A percentile compares a stretch with the other conserved stretches of the same genome.
phyloP scores from a whole-genome alignment of 1,284 basidiomycete species.

The Hortiboletus rubellus region DNA sequence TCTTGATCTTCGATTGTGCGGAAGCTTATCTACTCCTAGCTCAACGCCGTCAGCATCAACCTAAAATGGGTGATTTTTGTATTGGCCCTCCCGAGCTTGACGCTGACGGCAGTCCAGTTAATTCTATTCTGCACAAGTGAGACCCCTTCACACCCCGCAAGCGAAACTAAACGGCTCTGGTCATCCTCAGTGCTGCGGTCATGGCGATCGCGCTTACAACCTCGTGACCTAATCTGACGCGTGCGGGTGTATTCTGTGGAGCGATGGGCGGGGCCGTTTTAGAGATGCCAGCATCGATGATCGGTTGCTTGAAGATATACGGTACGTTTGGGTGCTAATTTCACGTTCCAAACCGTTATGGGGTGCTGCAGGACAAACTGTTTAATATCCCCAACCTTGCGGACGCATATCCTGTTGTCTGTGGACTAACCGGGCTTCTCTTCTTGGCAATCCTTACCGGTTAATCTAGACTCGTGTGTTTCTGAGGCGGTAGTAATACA shows the following conservation, averaged over 20 bases:
- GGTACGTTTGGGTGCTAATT: conserved; percentile 28
- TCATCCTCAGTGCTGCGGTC: conserved; percentile 48
- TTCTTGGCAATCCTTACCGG: conserved; percentile 45
- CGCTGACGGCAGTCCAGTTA: conserved; percentile 11
- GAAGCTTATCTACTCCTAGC: conserved; percentile 29
- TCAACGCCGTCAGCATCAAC: conserved; percentile 46
- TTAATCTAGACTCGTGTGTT: not conserved
- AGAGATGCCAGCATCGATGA: conserved; percentile 53
- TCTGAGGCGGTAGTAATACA: conserved; percentile 15
- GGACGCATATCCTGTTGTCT: conserved; percentile 49
- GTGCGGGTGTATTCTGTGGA: conserved; percentile 43
- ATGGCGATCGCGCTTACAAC: conserved; percentile 50
- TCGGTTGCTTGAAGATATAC: conserved; percentile 52
- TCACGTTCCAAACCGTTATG: not conserved
- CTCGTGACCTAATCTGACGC: conserved; percentile 48
- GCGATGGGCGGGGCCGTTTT: conserved; percentile 44
- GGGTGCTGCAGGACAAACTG: conserved; percentile 37
- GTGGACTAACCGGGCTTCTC: conserved; percentile 45
- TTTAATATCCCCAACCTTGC: conserved; percentile 44
- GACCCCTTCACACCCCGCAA: conserved; percentile 9
- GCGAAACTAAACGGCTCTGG: conserved; percentile 25
- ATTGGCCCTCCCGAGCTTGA: not conserved
- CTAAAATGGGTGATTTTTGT: conserved; percentile 42
- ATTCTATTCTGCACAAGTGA: conserved; percentile 45
- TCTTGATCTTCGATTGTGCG: not conserved